Percentiles rank a stretch among this genome's conserved stretches.
phyloP scores from a whole-genome alignment of 2,329 filamentous ascomycete genomes.

The Cadophora sp. region DNA sequence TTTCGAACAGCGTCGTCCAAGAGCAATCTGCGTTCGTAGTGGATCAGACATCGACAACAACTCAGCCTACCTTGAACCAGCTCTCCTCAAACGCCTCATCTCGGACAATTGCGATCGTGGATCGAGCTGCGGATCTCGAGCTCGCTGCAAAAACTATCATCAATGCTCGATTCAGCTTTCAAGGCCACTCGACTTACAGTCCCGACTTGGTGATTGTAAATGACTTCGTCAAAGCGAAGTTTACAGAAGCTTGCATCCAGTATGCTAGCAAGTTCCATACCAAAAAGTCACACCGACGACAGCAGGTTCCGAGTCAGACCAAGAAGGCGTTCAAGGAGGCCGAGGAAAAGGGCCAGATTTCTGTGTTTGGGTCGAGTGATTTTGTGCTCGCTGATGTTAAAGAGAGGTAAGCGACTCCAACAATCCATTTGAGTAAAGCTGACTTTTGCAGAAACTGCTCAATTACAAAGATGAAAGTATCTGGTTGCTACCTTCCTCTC shows the following conservation, averaged over 20 bases:
- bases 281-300: background rate
- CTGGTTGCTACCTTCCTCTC: constrained; percentile 52
- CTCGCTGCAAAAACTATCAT: constrained; percentile 60
- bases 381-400: constrained; percentile 23
- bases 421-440: background rate
- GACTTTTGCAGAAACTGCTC: constrained; percentile 35
- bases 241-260: constrained; percentile 42
- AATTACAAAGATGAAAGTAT: constrained; percentile 48
- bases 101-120: constrained; percentile 61
- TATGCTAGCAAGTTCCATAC: constrained; percentile 24
- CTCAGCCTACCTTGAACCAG: background rate
- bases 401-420: constrained; percentile 22
- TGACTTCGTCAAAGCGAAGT: constrained; percentile 62
- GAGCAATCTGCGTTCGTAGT: constrained; percentile 29
- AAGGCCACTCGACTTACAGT: constrained; percentile 63
- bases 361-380: constrained; percentile 21
- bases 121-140: constrained; percentile 62
- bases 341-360: constrained; percentile 18
- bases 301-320: background rate
- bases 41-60: constrained; percentile 22
- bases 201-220: constrained; percentile 70
- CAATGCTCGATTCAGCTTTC: constrained; percentile 59
- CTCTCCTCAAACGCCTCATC: constrained; percentile 47
- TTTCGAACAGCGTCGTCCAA: constrained; percentile 39
- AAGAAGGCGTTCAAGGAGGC: constrained; percentile 19